Percentiles rank a stretch among this genome's conserved stretches.
phyloP scores from a whole-genome alignment of 2,329 filamentous ascomycete species.

The Didymella lethalis region DNA sequence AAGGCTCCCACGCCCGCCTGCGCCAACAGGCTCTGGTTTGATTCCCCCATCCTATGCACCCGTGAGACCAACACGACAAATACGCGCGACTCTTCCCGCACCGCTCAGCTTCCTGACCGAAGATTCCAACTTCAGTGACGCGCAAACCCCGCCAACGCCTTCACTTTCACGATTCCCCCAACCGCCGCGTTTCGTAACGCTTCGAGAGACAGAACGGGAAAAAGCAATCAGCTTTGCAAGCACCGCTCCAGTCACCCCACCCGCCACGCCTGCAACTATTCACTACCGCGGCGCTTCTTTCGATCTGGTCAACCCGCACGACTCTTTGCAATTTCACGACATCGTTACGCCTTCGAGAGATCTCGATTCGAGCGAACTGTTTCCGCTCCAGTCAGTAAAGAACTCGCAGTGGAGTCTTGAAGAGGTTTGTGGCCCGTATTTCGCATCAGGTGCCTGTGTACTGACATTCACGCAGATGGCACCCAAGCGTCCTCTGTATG shows the following conservation, averaged over 20 bases:
- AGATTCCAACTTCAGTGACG: conserved; percentile 23
- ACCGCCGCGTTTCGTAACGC: conserved; percentile 35
- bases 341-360: conserved; percentile 50
- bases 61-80: conserved; percentile 27
- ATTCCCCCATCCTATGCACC: conserved; percentile 24
- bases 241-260: conserved; percentile 45
- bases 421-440: conserved; percentile 27
- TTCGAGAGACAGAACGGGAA: conserved; percentile 26
- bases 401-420: conserved; percentile 27
- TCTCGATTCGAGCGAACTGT: conserved; percentile 45
- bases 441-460: neutral
- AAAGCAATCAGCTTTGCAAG: conserved; percentile 34
- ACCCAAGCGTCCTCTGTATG: conserved; percentile 41
- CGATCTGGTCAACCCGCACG: conserved; percentile 51
- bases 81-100: conserved; percentile 30
- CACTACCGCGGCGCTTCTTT: conserved; percentile 53
- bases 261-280: conserved; percentile 49
- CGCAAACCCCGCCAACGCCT: conserved; percentile 28
- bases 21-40: conserved; percentile 21
- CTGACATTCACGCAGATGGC: conserved; percentile 38
- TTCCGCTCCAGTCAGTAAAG: conserved; percentile 36
- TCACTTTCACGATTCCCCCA: conserved; percentile 50
- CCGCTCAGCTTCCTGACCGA: conserved; percentile 35
- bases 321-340: conserved; percentile 46
- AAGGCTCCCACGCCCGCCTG: conserved; percentile 44